A percentile compares a stretch with the other conserved stretches of the same genome.
Evolutionary conservation across 2,329 filamentous ascomycete genomes (phyloP).

Genomic region (Alternaria dauci): DNA sequence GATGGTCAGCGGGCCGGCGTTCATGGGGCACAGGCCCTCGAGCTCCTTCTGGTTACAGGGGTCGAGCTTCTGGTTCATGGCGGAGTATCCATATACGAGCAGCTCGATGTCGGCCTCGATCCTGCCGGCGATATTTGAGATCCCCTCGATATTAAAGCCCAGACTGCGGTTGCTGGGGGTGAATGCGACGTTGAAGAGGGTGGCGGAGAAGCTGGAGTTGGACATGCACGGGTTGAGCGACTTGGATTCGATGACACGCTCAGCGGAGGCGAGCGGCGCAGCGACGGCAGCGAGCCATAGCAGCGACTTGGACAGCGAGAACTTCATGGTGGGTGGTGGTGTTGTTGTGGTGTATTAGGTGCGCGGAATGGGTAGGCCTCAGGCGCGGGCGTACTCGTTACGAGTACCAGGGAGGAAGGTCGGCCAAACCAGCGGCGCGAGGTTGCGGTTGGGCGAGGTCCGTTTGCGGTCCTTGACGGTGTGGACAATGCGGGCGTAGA

Average conservation of each 20-base stretch:
- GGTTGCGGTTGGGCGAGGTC: slow-evolving; percentile 11
- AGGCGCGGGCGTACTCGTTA: slow-evolving; percentile 36
- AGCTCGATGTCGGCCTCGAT: slow-evolving; percentile 80
- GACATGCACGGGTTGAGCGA: slow-evolving; percentile 86
- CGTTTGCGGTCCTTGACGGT: slow-evolving; percentile 6
- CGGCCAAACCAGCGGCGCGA: slow-evolving; percentile 49
- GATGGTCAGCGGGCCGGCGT: slow-evolving; percentile 79
- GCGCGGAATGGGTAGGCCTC: slow-evolving; percentile 20
- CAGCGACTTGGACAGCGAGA: slow-evolving; percentile 45
- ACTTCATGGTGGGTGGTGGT: slow-evolving; percentile 42
- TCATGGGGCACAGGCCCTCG: slow-evolving; percentile 91
- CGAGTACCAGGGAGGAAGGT: slow-evolving; percentile 38
- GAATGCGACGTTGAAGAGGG: slow-evolving; percentile 85
- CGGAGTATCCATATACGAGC: slow-evolving; percentile 81
- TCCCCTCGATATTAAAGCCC: slow-evolving; percentile 77
- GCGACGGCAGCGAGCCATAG: slow-evolving; percentile 48
- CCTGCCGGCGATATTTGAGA: slow-evolving; percentile 83
- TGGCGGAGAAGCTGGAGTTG: slow-evolving; percentile 87
- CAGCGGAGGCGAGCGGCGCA: slow-evolving; percentile 63
- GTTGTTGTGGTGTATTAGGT: slow-evolving; percentile 16
- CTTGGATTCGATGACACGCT: slow-evolving; percentile 72
- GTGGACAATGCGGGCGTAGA: slow-evolving; percentile 9
- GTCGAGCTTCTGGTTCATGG: slow-evolving; percentile 72
- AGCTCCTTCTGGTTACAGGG: slow-evolving; percentile 72
- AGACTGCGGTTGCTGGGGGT: slow-evolving; percentile 78